A percentile compares a stretch with the other conserved stretches of the same genome.
These are phyloP conservation scores for Caloboletus inedulis DNA, from an alignment of 1,284 basidiomycete genomes.

Conservation along the genomic window DNA sequence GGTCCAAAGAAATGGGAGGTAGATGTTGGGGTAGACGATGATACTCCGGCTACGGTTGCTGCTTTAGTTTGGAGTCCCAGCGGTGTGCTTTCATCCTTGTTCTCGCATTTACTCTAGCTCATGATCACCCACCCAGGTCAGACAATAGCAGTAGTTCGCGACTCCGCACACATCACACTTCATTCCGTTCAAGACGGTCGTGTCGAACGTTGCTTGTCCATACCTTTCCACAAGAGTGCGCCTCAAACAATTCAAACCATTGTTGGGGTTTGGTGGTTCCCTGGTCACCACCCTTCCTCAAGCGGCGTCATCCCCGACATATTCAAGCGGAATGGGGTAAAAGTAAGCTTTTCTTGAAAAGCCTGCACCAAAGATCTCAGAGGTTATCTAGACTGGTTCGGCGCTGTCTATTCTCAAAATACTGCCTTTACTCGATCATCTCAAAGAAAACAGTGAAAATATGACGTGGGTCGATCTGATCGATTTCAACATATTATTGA, in stretches of 20 bases:
- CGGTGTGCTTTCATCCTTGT: constrained; percentile 43
- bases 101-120: constrained; percentile 2
- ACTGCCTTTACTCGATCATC: constrained; percentile 65
- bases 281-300: constrained; percentile 41
- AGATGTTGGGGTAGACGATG: constrained; percentile 49
- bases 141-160: constrained; percentile 66
- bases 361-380: constrained; percentile 2
- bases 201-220: constrained; percentile 44
- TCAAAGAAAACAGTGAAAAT: constrained; percentile 61
- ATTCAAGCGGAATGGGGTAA: constrained; percentile 61
- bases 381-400: constrained; percentile 60
- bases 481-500: constrained; percentile 11
- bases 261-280: constrained; percentile 69
- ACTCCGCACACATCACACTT: constrained; percentile 63
- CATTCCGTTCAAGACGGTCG: constrained; percentile 75
- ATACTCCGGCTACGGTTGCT: constrained; percentile 47
- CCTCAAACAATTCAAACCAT: constrained; percentile 31
- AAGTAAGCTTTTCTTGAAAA: constrained; percentile 44
- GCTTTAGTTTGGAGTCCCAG: constrained; percentile 77
- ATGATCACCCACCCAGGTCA: constrained; percentile 47
- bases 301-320: constrained; percentile 64
- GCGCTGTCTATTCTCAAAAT: constrained; percentile 65
- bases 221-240: constrained; percentile 27
- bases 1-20: constrained; percentile 79
- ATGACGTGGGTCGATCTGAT: constrained; percentile 47